phyloP scores from a whole-genome alignment of 2,329 filamentous ascomycete species.

The Aspergillus tamarii region DNA sequence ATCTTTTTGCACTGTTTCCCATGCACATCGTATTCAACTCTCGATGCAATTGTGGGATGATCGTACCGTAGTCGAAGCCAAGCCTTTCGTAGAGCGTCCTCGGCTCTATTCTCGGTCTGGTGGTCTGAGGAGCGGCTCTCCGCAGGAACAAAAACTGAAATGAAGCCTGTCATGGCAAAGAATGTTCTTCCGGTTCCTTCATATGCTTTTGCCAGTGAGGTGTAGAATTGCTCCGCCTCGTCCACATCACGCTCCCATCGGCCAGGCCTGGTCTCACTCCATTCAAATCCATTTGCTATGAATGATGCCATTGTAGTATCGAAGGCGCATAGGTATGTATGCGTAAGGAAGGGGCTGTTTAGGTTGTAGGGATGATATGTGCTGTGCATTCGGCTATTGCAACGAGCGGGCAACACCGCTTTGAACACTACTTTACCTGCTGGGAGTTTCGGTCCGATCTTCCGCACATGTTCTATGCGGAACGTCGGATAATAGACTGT shows the following conservation, averaged over 20 bases:
- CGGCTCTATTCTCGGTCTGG: slow-evolving; percentile 6
- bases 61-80: slow-evolving; percentile 29
- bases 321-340: neutral
- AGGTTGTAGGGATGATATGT: neutral
- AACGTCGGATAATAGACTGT: neutral
- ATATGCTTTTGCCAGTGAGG: slow-evolving; percentile 38
- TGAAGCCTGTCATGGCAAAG: slow-evolving; percentile 48
- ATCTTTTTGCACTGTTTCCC: slow-evolving; percentile 26
- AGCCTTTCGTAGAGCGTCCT: slow-evolving; percentile 21
- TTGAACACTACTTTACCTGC: neutral
- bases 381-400: neutral
- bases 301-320: neutral
- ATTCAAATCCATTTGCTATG: slow-evolving; percentile 4
- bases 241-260: slow-evolving; percentile 38
- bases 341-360: no score
- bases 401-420: neutral
- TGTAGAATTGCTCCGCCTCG: slow-evolving; percentile 49
- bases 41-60: slow-evolving; percentile 29
- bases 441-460: neutral
- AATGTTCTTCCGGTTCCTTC: slow-evolving; percentile 44
- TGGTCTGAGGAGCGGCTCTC: neutral
- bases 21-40: slow-evolving; percentile 22
- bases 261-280: slow-evolving; percentile 10
- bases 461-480: neutral
- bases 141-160: slow-evolving; percentile 28